phyloP scores from a whole-genome alignment of 2,329 filamentous ascomycete species.

The Trichoderma harzianum region DNA sequence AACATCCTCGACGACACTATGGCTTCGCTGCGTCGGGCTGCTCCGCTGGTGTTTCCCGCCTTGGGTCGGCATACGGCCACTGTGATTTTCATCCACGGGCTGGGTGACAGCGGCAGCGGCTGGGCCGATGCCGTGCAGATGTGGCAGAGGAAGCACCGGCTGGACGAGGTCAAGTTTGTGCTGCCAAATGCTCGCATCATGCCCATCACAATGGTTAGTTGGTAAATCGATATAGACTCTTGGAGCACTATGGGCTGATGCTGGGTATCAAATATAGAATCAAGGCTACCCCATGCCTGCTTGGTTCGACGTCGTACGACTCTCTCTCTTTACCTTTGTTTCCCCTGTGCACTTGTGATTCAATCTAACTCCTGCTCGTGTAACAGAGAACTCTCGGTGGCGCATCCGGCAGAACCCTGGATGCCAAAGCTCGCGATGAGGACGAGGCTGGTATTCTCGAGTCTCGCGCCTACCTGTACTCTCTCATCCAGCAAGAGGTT shows the following conservation, averaged over 20 bases:
- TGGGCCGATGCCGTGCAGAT: constrained; percentile 84
- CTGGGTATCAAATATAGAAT: constrained; percentile 51
- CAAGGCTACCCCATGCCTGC: constrained; percentile 77
- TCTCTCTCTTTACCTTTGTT: background rate
- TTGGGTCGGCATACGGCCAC: constrained; percentile 84
- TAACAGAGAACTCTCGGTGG: constrained; percentile 35
- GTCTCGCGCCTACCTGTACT: constrained; percentile 72
- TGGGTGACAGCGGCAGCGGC: constrained; percentile 78
- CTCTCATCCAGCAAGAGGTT: constrained; percentile 76
- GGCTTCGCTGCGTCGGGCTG: constrained; percentile 28
- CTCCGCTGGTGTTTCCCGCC: constrained; percentile 71
- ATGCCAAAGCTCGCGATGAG: constrained; percentile 37
- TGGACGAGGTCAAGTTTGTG: constrained; percentile 89
- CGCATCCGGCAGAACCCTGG: constrained; percentile 13
- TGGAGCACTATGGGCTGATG: background rate
- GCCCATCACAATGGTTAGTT: constrained; percentile 65
- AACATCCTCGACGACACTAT: constrained; percentile 15
- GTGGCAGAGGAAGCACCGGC: constrained; percentile 74
- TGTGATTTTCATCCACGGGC: constrained; percentile 88
- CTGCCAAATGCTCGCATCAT: constrained; percentile 87
- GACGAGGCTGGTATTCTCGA: constrained; percentile 72
- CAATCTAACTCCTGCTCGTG: background rate
- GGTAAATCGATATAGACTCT: background rate
- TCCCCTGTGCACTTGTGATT: background rate
- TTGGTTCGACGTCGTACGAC: constrained; percentile 75